A percentile compares a stretch with the other conserved stretches of the same genome.
phyloP scores from a whole-genome alignment of 1,284 basidiomycete species.

The Sphaerobolus stellatus region DNA sequence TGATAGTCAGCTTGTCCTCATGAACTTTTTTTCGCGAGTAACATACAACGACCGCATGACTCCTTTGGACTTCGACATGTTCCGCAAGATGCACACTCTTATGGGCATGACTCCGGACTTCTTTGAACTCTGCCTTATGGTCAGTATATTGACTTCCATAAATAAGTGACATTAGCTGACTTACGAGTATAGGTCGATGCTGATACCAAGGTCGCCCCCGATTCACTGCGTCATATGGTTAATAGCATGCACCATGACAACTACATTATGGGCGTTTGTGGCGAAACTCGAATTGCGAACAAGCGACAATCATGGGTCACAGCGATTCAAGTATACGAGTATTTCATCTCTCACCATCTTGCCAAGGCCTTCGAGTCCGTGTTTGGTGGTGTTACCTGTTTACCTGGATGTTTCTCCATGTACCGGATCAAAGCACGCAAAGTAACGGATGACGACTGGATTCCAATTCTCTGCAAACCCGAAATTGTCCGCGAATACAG shows the following conservation, averaged over 20 bases:
- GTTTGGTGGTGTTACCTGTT: slow-evolving; percentile 98
- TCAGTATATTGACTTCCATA: slow-evolving; percentile 39
- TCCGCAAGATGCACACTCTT: slow-evolving; percentile 92
- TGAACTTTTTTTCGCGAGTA: slow-evolving; percentile 99
- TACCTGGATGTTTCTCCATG: slow-evolving; percentile 99
- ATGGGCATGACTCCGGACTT: slow-evolving; percentile 99
- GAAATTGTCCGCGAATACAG: slow-evolving; percentile 98
- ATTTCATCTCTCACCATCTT: slow-evolving; percentile 98
- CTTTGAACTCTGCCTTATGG: slow-evolving; percentile 98
- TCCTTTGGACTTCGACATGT: slow-evolving; percentile 96
- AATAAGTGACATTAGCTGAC: slow-evolving; percentile 1
- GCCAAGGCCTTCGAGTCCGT: slow-evolving; percentile 99
- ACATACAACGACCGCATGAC: slow-evolving; percentile 99
- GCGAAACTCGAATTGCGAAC: slow-evolving; percentile 98
- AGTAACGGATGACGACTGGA: slow-evolving; percentile 89
- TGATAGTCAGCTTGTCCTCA: slow-evolving; percentile 97
- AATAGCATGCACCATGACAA: slow-evolving; percentile 99
- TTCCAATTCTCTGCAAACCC: slow-evolving; percentile 95
- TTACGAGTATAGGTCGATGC: slow-evolving; percentile 80
- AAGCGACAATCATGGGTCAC: slow-evolving; percentile 98
- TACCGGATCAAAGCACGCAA: slow-evolving; percentile 96
- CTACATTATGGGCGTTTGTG: slow-evolving; percentile 99
- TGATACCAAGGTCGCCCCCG: slow-evolving; percentile 90
- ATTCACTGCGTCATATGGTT: slow-evolving; percentile 83
- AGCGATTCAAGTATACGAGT: slow-evolving; percentile 96